Evolutionary conservation across 2,329 filamentous ascomycete genomes (phyloP).

Genomic region (Scedosporium dehoogii): DNA sequence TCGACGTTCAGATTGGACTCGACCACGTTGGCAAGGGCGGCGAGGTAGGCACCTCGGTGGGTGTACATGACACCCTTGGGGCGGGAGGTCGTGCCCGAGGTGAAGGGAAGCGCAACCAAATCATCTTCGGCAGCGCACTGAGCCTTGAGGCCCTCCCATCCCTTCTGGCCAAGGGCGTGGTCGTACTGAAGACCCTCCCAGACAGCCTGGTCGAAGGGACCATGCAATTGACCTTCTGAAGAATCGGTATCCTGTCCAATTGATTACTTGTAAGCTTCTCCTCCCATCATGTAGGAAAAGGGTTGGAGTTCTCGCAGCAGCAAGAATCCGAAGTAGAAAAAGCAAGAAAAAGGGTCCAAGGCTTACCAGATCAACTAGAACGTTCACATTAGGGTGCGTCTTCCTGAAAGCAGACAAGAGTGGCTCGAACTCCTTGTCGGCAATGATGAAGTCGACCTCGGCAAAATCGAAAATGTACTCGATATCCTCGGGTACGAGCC

Average conservation of each 20-base stretch:
- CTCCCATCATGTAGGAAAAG: no score
- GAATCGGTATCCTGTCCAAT: conserved; percentile 61
- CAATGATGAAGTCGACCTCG: conserved; percentile 79
- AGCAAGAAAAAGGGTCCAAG: conserved; percentile 9
- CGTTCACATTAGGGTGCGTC: conserved; percentile 50
- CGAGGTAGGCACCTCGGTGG: conserved; percentile 79
- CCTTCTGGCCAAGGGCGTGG: conserved; percentile 48
- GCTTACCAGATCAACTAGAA: conserved; percentile 61
- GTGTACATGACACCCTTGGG: conserved; percentile 94
- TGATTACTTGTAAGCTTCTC: no score
- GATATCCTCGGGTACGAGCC: conserved; percentile 74
- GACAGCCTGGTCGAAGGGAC: conserved; percentile 76
- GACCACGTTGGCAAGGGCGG: conserved; percentile 73
- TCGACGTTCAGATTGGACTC: conserved; percentile 75
- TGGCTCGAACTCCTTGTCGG: conserved; percentile 67
- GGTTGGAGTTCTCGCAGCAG: no score
- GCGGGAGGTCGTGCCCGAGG: conserved; percentile 80
- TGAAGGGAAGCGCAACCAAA: conserved; percentile 82
- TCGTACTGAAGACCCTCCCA: conserved; percentile 72
- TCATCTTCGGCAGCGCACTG: conserved; percentile 68
- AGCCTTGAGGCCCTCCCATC: conserved; percentile 68
- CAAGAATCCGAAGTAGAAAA: background rate
- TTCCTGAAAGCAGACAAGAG: conserved; percentile 59
- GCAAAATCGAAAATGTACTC: conserved; percentile 82
- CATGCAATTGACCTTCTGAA: conserved; percentile 61